Evolutionary conservation across 2,329 filamentous ascomycete species (phyloP).

Genomic region (Byssochlamys sp.): DNA sequence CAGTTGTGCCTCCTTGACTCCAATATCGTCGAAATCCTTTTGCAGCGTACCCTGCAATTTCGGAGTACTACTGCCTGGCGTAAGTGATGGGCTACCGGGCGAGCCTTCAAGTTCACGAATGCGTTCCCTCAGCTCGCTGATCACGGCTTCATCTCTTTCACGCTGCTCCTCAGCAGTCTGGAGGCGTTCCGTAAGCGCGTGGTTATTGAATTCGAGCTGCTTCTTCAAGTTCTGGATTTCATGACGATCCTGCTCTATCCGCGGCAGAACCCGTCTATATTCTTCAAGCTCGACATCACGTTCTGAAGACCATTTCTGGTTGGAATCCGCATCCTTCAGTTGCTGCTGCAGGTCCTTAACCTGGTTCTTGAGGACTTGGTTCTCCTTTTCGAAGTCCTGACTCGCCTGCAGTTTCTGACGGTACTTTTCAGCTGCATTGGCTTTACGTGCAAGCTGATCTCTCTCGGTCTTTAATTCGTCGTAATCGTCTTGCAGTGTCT

Average conservation of each 20-base stretch:
- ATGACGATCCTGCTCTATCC: constrained; percentile 39
- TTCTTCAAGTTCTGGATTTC: constrained; percentile 41
- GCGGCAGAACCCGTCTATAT: constrained; percentile 37
- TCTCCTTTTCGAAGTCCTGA: constrained; percentile 42
- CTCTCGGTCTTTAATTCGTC: constrained; percentile 40
- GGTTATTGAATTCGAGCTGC: constrained; percentile 40
- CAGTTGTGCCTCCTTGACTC: constrained; percentile 31
- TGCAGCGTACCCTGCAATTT: constrained; percentile 31
- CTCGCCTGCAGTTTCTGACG: constrained; percentile 41
- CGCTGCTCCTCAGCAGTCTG: constrained; percentile 35
- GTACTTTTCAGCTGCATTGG: constrained; percentile 42
- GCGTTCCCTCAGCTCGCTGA: constrained; percentile 34
- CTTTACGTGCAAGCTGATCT: constrained; percentile 38
- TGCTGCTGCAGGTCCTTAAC: constrained; percentile 39
- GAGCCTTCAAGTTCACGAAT: constrained; percentile 33
- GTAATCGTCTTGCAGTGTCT: constrained; percentile 41
- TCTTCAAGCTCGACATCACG: constrained; percentile 34
- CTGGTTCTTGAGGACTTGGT: constrained; percentile 36
- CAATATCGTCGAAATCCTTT: constrained; percentile 34
- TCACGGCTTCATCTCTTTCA: constrained; percentile 31
- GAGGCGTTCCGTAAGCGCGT: constrained; percentile 36
- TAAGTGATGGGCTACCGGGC: constrained; percentile 28
- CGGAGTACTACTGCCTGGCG: constrained; percentile 29
- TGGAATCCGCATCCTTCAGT: constrained; percentile 36
- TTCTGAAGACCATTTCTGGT: constrained; percentile 31